These are phyloP conservation scores for Begonia loranthoides DNA, from an alignment of 306 rosid genomes.

Conservation along the genomic window DNA sequence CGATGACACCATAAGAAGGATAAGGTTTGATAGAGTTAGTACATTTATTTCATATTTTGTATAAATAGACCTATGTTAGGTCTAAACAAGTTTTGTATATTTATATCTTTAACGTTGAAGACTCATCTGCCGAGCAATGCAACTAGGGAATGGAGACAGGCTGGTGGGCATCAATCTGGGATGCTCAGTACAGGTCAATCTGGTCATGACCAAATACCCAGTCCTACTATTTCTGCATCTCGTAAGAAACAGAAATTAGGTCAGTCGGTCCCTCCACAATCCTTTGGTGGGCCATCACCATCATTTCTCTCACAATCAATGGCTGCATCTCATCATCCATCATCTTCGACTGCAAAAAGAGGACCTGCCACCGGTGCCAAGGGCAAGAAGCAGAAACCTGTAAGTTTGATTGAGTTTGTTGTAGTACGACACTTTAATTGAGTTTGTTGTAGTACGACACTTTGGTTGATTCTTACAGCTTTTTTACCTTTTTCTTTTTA, in stretches of 20 bases:
- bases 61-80: not conserved
- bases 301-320: conserved; percentile 10
- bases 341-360: conserved; percentile 12
- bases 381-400: conserved; percentile 2
- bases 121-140: conserved; percentile 10
- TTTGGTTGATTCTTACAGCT: conserved; percentile 12
- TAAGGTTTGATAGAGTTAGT: conserved; percentile 31
- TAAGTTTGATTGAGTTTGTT: not conserved
- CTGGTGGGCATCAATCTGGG: conserved; percentile 58
- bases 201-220: conserved; percentile 48
- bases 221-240: conserved; percentile 69
- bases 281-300: conserved; percentile 10
- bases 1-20: conserved; percentile 65
- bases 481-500: conserved; percentile 4
- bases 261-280: conserved; percentile 39
- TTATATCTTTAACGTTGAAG: not conserved
- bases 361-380: conserved; percentile 9
- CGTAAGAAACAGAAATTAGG: conserved; percentile 82
- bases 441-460: not conserved
- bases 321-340: conserved; percentile 4
- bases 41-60: not conserved
- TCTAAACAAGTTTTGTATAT: conserved; percentile 5
- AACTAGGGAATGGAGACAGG: conserved; percentile 84
- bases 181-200: conserved; percentile 57
- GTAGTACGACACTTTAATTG: not conserved